These are phyloP conservation scores for Eucalyptus urophylla DNA, from an alignment of 345 rosid species.

Conservation along the genomic window DNA sequence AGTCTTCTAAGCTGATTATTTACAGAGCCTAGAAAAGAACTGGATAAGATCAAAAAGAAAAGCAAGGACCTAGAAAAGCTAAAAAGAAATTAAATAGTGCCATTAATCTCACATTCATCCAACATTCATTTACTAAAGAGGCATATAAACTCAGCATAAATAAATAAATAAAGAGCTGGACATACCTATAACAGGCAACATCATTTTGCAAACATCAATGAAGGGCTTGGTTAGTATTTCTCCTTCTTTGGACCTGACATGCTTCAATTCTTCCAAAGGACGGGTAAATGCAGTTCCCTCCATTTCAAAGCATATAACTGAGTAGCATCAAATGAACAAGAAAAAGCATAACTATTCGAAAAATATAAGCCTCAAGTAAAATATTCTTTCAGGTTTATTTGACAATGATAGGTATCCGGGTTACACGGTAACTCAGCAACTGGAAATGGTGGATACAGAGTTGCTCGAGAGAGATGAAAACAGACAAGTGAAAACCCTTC, in stretches of 20 bases:
- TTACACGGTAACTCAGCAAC: background rate
- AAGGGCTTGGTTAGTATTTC: conserved; percentile 77
- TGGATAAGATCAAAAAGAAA: background rate
- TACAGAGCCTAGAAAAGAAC: background rate
- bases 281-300: conserved; percentile 64
- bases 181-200: conserved; percentile 62
- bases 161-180: background rate
- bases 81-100: background rate
- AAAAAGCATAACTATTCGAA: background rate
- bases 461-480: background rate
- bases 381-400: background rate
- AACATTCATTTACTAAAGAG: background rate
- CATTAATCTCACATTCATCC: background rate
- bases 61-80: background rate
- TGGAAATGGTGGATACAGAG: background rate
- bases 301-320: conserved; percentile 9
- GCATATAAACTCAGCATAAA: background rate
- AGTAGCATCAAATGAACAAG: background rate
- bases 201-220: conserved; percentile 62
- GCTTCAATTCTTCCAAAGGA: conserved; percentile 70
- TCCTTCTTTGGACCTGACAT: conserved; percentile 45
- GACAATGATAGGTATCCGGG: background rate
- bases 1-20: background rate
- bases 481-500: background rate
- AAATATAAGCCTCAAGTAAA: background rate